Percentiles rank a stretch among this genome's conserved stretches.
Conservation (phyloP, 495 filamentous ascomycete genomes). For the Penicillium bovifimosum region DNA sequence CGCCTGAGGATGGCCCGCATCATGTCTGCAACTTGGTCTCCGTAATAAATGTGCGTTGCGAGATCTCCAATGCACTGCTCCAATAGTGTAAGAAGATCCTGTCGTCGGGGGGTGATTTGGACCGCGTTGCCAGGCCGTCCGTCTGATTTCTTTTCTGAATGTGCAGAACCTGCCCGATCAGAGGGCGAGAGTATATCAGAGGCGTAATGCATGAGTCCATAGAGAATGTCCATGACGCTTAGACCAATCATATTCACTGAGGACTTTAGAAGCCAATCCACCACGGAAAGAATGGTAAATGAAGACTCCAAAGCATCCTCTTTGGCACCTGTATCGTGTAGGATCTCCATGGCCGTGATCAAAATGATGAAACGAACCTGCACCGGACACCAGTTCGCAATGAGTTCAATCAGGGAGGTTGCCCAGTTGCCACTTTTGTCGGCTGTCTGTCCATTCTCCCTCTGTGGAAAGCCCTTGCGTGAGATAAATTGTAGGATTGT, state of each 20-base stretch:
- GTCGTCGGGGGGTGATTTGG: conserved; percentile 39
- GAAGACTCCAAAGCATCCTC: conserved; percentile 65
- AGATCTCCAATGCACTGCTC: conserved; percentile 75
- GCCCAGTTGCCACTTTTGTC: conserved; percentile 60
- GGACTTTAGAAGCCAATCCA: conserved; percentile 75
- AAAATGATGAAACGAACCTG: conserved; percentile 87
- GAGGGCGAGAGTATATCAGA: conserved; percentile 63
- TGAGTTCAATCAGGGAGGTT: conserved; percentile 68
- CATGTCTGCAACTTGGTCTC: conserved; percentile 91
- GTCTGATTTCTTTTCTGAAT: conserved; percentile 17
- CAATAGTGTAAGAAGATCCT: conserved; percentile 58
- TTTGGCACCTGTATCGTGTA: conserved; percentile 56
- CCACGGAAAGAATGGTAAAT: conserved; percentile 64
- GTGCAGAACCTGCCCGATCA: conserved; percentile 31
- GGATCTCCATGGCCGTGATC: conserved; percentile 67
- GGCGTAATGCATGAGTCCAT: conserved; percentile 75
- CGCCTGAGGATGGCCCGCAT: conserved; percentile 69
- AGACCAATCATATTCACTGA: conserved; percentile 89
- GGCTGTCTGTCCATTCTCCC: conserved; percentile 22
- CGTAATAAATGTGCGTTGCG: conserved; percentile 92
- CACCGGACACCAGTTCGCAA: conserved; percentile 80
- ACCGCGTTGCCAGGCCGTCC: conserved; percentile 4
- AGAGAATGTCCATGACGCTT: conserved; percentile 85
- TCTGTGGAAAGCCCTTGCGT: conserved; percentile 42
- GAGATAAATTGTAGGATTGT: conserved; percentile 67